These are phyloP conservation scores for Myochromella boudieri DNA, from an alignment of 768 basidiomycete species.

Conservation along the genomic window DNA sequence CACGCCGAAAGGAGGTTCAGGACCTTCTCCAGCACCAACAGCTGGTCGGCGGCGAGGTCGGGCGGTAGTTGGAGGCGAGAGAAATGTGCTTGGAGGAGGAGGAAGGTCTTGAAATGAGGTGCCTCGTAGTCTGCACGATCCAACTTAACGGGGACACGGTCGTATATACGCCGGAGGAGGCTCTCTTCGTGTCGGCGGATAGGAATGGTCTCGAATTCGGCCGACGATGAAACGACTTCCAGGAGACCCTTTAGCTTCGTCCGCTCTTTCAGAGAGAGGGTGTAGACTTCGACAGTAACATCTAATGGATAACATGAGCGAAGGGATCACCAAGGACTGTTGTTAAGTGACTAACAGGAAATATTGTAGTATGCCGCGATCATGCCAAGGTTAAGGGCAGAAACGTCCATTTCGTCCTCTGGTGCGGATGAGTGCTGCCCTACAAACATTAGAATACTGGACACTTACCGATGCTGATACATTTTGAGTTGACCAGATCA, in stretches of 20 bases:
- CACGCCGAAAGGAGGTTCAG: constrained; percentile 90
- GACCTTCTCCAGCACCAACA: constrained; percentile 84
- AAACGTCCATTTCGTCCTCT: constrained; percentile 94
- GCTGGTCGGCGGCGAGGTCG: constrained; percentile 92
- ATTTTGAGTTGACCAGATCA: constrained; percentile 93
- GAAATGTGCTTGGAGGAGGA: constrained; percentile 96
- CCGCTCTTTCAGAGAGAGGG: constrained; percentile 89
- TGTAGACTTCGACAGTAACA: constrained; percentile 97
- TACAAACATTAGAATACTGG: background rate
- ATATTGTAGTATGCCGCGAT: constrained; percentile 97
- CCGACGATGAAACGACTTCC: constrained; percentile 95
- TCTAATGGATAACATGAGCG: constrained; percentile 43
- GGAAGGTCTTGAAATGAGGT: constrained; percentile 97
- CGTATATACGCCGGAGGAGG: constrained; percentile 86
- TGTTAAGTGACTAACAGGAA: constrained; percentile 55
- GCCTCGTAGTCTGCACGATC: constrained; percentile 82
- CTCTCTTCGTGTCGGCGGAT: constrained; percentile 92
- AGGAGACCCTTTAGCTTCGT: constrained; percentile 96
- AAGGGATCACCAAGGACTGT: constrained; percentile 2
- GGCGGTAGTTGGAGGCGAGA: constrained; percentile 89
- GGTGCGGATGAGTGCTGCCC: background rate
- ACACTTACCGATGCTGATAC: constrained; percentile 78
- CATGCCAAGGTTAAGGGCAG: constrained; percentile 94
- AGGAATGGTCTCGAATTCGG: constrained; percentile 93
- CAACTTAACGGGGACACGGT: constrained; percentile 95